Evolutionary conservation across 352 stramenopile genomes (phyloP).

Genomic region (Globisporangium spiculum): DNA sequence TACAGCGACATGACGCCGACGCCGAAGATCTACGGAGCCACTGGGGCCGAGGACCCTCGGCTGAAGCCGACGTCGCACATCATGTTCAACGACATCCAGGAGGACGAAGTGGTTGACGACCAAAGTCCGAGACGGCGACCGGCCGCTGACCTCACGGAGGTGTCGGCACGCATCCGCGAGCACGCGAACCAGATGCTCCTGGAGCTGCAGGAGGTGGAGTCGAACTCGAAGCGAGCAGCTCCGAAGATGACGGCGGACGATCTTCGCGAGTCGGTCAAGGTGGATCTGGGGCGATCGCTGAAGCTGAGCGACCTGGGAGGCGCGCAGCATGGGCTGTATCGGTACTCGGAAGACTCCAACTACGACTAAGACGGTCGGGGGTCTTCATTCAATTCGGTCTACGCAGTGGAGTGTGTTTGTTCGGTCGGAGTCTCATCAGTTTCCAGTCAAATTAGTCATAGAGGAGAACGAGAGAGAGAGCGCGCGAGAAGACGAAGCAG

Average conservation of each 20-base stretch:
- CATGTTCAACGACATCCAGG: slow-evolving; percentile 63
- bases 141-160: slow-evolving; percentile 41
- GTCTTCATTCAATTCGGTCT: not conserved
- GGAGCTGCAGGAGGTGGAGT: slow-evolving; percentile 32
- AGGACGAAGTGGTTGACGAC: slow-evolving; percentile 39
- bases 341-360: slow-evolving; percentile 22
- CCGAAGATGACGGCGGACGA: slow-evolving; percentile 48
- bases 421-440: not conserved
- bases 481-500: not conserved
- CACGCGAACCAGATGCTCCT: slow-evolving; percentile 32
- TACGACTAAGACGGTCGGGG: slow-evolving; percentile 18
- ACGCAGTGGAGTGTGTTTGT: not conserved
- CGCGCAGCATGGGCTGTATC: slow-evolving; percentile 17
- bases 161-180: slow-evolving; percentile 52
- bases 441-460: slow-evolving; percentile 7
- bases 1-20: slow-evolving; percentile 27
- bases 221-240: slow-evolving; percentile 19
- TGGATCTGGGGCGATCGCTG: slow-evolving; percentile 31
- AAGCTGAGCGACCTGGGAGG: slow-evolving; percentile 42
- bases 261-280: slow-evolving; percentile 34
- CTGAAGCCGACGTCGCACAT: slow-evolving; percentile 22
- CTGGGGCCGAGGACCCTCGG: slow-evolving; percentile 4
- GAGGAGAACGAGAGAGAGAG: not conserved
- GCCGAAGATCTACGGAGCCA: slow-evolving; percentile 25
- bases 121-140: slow-evolving; percentile 5